A percentile compares a stretch with the other conserved stretches of the same genome.
phyloP scores from a whole-genome alignment of 805 yeast genomes.

The Hanseniaspora meyeri region DNA sequence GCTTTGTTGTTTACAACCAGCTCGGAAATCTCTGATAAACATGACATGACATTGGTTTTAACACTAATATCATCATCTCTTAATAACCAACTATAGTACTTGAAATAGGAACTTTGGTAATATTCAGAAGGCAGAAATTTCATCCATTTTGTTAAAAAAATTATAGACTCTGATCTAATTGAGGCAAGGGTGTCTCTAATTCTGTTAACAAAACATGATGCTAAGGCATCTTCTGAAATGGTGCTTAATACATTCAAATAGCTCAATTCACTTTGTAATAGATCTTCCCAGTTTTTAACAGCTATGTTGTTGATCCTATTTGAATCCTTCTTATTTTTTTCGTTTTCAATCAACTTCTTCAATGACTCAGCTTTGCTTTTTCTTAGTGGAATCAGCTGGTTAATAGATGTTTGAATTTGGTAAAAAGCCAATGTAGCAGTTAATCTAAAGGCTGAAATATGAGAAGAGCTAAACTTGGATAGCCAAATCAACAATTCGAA shows the following conservation, averaged over 20 bases:
- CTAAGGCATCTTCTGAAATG: slow-evolving; percentile 52
- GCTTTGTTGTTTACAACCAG: slow-evolving; percentile 15
- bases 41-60: slow-evolving; percentile 50
- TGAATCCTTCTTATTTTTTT: slow-evolving; percentile 26
- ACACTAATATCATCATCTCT: slow-evolving; percentile 57
- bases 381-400: slow-evolving; percentile 34
- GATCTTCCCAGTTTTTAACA: slow-evolving; percentile 35
- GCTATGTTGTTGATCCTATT: slow-evolving; percentile 31
- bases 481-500: slow-evolving; percentile 63
- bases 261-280: slow-evolving; percentile 31
- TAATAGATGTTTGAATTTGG: slow-evolving; percentile 47
- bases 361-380: slow-evolving; percentile 30
- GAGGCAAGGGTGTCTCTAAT: slow-evolving; percentile 66
- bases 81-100: slow-evolving; percentile 74
- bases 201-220: slow-evolving; percentile 58
- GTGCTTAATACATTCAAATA: slow-evolving; percentile 45
- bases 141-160: slow-evolving; percentile 58
- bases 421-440: slow-evolving; percentile 51
- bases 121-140: slow-evolving; percentile 56
- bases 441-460: slow-evolving; percentile 58
- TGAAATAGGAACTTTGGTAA: slow-evolving; percentile 53
- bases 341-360: slow-evolving; percentile 28
- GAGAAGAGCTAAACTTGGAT: slow-evolving; percentile 55
- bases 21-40: slow-evolving; percentile 39
- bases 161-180: slow-evolving; percentile 60